These are phyloP conservation scores for Cytospora piceae DNA, from an alignment of 2,329 filamentous ascomycete genomes.

Conservation along the genomic window DNA sequence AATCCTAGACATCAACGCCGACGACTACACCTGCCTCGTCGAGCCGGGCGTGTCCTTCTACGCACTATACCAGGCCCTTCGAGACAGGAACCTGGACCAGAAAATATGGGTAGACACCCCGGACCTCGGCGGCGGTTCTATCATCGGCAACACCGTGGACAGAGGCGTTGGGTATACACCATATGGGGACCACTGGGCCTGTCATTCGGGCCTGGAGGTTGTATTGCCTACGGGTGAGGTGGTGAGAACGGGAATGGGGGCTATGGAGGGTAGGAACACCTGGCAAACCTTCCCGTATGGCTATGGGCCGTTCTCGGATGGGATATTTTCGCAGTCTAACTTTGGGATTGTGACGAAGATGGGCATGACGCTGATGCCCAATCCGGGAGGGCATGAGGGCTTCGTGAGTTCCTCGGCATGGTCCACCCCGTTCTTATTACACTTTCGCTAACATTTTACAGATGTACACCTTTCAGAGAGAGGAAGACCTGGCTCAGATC, in stretches of 20 bases:
- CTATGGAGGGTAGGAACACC: constrained; percentile 43
- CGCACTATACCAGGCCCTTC: constrained; percentile 43
- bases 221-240: constrained; percentile 48
- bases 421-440: not conserved
- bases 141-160: constrained; percentile 52
- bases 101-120: constrained; percentile 48
- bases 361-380: constrained; percentile 57
- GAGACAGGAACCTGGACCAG: constrained; percentile 40
- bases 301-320: constrained; percentile 45
- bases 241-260: constrained; percentile 47
- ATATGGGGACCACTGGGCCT: constrained; percentile 48
- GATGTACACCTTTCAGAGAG: constrained; percentile 49
- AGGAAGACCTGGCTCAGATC: constrained; percentile 52
- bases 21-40: constrained; percentile 46
- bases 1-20: constrained; percentile 44
- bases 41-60: constrained; percentile 49
- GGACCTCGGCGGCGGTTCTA: constrained; percentile 48
- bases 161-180: constrained; percentile 52
- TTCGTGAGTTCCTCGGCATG: constrained; percentile 34
- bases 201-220: constrained; percentile 48
- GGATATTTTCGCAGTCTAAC: constrained; percentile 55
- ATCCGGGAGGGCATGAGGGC: constrained; percentile 52
- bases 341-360: constrained; percentile 58
- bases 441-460: constrained; percentile 38
- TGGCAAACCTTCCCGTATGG: constrained; percentile 50